Evolutionary conservation across 306 rosid species (phyloP).

Genomic region (Begonia loranthoides): DNA sequence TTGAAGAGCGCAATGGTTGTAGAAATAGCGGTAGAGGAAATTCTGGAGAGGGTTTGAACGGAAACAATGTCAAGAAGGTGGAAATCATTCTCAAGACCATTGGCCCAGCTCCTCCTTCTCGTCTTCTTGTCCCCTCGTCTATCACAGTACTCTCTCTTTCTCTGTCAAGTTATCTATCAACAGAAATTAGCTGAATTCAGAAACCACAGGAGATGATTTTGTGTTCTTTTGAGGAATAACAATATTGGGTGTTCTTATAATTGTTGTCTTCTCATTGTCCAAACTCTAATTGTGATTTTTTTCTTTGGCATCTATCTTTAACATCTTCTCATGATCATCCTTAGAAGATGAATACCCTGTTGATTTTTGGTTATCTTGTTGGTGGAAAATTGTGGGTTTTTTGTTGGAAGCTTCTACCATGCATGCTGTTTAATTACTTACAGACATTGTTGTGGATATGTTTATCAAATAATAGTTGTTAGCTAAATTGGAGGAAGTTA

Average conservation of each 20-base stretch:
- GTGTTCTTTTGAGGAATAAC: background rate
- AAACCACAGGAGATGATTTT: background rate
- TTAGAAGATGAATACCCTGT: too few relatives aligned
- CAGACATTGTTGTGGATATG: too few relatives aligned
- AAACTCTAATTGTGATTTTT: conserved; percentile 1
- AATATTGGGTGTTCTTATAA: too few relatives aligned
- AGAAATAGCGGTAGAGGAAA: conserved; percentile 1
- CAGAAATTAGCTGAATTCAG: background rate
- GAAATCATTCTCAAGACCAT: conserved; percentile 62
- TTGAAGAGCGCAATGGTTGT: conserved; percentile 19
- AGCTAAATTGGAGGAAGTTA: too few relatives aligned
- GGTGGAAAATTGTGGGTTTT: too few relatives aligned
- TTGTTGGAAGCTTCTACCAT: too few relatives aligned
- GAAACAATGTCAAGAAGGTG: conserved; percentile 18
- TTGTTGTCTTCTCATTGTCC: too few relatives aligned
- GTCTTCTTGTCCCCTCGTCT: conserved; percentile 50
- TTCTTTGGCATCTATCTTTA: background rate
- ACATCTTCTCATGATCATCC: too few relatives aligned
- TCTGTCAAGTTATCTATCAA: background rate
- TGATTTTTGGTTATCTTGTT: too few relatives aligned
- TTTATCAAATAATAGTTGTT: too few relatives aligned
- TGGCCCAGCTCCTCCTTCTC: conserved; percentile 85
- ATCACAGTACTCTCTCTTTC: conserved; percentile 31
- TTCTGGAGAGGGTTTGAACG: conserved; percentile 1
- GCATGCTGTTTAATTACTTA: too few relatives aligned